Percentiles rank a stretch among this genome's conserved stretches.
Conservation (phyloP, 148 eudicot genomes). For the Salicornia ramosissima region DNA sequence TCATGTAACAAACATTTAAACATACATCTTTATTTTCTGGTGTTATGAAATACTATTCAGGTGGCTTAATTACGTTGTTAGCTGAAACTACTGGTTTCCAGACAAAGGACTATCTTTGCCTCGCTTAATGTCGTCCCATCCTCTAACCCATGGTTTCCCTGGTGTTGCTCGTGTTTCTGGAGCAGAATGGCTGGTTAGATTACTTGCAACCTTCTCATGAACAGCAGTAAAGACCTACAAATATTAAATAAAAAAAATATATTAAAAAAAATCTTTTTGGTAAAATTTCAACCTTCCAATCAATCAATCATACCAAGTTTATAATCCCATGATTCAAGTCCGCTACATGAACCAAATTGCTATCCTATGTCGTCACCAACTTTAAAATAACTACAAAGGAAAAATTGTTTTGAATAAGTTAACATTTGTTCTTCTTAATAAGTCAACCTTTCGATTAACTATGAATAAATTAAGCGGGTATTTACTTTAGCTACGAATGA, state of each 20-base stretch:
- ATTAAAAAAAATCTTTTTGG: no score
- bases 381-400: no score
- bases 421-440: no score
- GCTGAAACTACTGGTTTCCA: slow-evolving; percentile 69
- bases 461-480: no score
- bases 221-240: slow-evolving; percentile 69
- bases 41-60: background rate
- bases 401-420: no score
- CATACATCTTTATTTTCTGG: slow-evolving; percentile 1
- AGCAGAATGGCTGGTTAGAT: slow-evolving; percentile 59
- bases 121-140: slow-evolving; percentile 93
- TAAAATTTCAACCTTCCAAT: background rate
- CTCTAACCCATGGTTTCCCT: slow-evolving; percentile 93
- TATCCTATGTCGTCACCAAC: no score
- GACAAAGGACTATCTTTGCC: slow-evolving; percentile 59
- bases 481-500: no score
- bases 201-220: slow-evolving; percentile 53
- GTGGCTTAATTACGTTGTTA: slow-evolving; percentile 6
- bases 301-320: no score
- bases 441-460: no score
- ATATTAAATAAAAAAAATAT: no score
- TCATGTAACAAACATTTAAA: background rate
- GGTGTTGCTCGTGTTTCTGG: slow-evolving; percentile 82
- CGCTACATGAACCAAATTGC: no score
- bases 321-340: no score